Evolutionary conservation across 2,329 filamentous ascomycete genomes (phyloP).

Genomic region (Aspergillus novoparasiticus): DNA sequence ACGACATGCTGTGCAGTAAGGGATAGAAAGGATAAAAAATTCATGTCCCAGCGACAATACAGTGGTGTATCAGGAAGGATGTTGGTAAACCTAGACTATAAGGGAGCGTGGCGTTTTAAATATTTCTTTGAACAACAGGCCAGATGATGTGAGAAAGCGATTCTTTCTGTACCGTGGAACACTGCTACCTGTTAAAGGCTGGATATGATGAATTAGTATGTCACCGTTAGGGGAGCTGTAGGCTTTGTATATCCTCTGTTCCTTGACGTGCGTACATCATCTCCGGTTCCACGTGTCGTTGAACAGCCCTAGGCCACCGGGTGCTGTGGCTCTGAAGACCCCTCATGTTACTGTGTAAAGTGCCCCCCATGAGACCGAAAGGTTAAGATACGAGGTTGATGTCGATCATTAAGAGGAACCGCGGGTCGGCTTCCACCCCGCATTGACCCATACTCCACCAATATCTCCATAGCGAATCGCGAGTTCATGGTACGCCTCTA

Average conservation of each 20-base stretch:
- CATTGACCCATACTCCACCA: background rate
- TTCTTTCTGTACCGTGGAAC: background rate
- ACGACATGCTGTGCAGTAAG: too few species aligned
- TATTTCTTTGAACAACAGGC: background rate
- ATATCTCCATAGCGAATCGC: background rate
- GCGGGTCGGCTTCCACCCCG: background rate
- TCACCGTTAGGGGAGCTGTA: background rate
- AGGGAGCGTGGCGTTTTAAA: background rate
- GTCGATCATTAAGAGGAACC: too few species aligned
- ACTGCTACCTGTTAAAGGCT: background rate
- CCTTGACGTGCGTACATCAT: background rate
- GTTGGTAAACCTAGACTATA: background rate
- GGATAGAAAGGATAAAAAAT: background rate
- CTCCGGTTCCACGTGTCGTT: background rate
- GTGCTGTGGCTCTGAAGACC: too few species aligned
- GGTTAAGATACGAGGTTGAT: too few species aligned
- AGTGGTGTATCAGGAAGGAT: background rate
- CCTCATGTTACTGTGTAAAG: too few species aligned
- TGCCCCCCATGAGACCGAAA: too few species aligned
- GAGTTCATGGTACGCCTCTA: background rate
- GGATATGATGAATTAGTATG: background rate
- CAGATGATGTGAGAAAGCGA: background rate
- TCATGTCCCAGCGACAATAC: background rate
- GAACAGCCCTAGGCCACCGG: background rate
- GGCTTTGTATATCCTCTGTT: background rate